phyloP scores from a whole-genome alignment of 1,284 basidiomycete genomes.

The Ganoderma leucocontextum region DNA sequence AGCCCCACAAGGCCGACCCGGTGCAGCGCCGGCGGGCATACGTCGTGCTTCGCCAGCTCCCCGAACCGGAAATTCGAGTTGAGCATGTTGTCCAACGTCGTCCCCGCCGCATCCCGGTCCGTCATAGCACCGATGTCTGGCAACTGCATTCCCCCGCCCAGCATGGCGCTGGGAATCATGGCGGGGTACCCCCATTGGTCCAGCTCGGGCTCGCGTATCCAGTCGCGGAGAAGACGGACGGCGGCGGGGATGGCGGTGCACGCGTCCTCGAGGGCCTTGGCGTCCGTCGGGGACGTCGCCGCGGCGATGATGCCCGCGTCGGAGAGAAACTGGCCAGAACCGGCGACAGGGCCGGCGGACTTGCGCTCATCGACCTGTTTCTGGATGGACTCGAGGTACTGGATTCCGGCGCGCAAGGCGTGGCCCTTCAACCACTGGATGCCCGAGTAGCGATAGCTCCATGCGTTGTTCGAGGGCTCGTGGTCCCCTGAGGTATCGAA shows the following conservation, averaged over 20 bases:
- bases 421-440: background rate
- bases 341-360: background rate
- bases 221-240: background rate
- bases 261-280: background rate
- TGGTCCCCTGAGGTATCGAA: background rate
- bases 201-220: background rate
- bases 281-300: background rate
- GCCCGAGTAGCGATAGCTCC: background rate
- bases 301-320: slow-evolving; percentile 4
- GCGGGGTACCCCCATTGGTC: background rate
- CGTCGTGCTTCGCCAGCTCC: background rate
- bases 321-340: background rate
- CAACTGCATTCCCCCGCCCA: background rate
- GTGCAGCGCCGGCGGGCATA: background rate
- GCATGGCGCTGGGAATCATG: background rate
- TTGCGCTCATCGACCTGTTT: slow-evolving; percentile 7
- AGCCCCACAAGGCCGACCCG: background rate
- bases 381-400: background rate
- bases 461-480: background rate
- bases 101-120: background rate
- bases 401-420: background rate
- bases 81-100: background rate
- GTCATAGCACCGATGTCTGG: background rate
- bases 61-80: background rate
- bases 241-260: background rate